Base-by-base conservation (phyloP, 2,329 filamentous ascomycete genomes). In the Emergomyces pasteurianus region DNA sequence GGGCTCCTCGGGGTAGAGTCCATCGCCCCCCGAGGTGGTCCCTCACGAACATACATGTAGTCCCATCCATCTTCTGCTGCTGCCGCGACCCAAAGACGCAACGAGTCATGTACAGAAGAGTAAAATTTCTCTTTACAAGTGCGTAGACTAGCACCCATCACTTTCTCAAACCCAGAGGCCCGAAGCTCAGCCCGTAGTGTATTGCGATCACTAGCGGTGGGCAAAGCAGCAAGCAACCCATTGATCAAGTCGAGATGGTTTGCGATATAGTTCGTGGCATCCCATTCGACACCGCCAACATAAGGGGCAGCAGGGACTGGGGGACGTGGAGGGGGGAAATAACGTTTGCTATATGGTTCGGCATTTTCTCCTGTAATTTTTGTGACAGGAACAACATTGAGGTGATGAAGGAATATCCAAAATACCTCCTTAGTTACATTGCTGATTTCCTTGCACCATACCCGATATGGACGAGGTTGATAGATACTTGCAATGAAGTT, bases 91-190 rank as follows among this genome's bases (percentile, higher is more conserved):
- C 92, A 99, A 7, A 89, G 92, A 60, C 88, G 85, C 64, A 97
- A 79, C 1, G 87, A 90, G 67, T 92, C 90, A 72, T 99, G 94
- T 3, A 99, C 89, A 56, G 88, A 86, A 1, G 89, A 88, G 72
- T 99, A 97, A 73, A 97, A 96, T 73, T 97, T 97, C 74, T 96
- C 92, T 73, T 97, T 99, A 79, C 92, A 97, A 18, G 92, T 87
- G 5, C 94, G 85, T 64, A 97, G 78, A 61, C 86, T 92, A 26
- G 83, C 83, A 18, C 91, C 91, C 81, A 97, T 89, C 66, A 88
- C 86, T 67, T 91, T 91, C 74, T 99, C 94, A 79, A 91, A 95
- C 8, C 94, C 92, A 0, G 89, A 95, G 63, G 92, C 84, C 59
- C 84, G 84, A 58, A 97, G 80, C 61, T 92, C 85, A 21, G 80